phyloP scores from a whole-genome alignment of 2,329 filamentous ascomycete genomes.

The Talaromyces sp. region DNA sequence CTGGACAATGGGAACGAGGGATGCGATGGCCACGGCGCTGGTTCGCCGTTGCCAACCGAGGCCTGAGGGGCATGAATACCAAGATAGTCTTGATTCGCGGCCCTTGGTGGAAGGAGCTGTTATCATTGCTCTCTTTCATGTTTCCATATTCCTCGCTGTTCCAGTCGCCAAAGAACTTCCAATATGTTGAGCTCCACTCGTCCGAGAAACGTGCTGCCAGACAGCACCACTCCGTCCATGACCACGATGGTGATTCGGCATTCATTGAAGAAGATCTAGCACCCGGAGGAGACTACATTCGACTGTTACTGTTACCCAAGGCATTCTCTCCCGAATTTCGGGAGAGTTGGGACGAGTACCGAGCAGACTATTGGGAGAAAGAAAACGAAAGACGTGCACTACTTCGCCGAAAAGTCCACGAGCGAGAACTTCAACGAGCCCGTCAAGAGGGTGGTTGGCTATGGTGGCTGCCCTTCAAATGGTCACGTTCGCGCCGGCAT shows the following conservation, averaged over 20 bases:
- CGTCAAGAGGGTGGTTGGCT: slow-evolving; percentile 68
- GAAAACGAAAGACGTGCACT: slow-evolving; percentile 85
- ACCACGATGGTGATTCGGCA: slow-evolving; percentile 62
- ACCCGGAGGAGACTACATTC: slow-evolving; percentile 85
- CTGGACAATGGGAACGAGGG: slow-evolving; percentile 93
- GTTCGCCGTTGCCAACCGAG: slow-evolving; percentile 84
- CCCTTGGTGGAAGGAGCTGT: slow-evolving; percentile 73
- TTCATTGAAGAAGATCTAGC: slow-evolving; percentile 82
- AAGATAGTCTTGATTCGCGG: slow-evolving; percentile 88
- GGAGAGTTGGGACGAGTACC: slow-evolving; percentile 94
- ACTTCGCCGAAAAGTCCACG: slow-evolving; percentile 66
- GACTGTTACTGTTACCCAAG: slow-evolving; percentile 84
- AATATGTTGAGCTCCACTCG: slow-evolving; percentile 64
- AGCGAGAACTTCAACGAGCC: slow-evolving; percentile 64
- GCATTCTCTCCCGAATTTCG: slow-evolving; percentile 92
- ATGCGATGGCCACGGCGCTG: slow-evolving; percentile 91
- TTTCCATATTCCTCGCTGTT: slow-evolving; percentile 72
- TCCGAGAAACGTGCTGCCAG: slow-evolving; percentile 39
- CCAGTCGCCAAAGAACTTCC: slow-evolving; percentile 64
- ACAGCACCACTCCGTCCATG: slow-evolving; percentile 39
- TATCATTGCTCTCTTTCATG: slow-evolving; percentile 70
- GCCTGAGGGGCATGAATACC: slow-evolving; percentile 87
- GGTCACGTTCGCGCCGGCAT: slow-evolving; percentile 31
- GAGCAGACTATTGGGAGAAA: slow-evolving; percentile 92
- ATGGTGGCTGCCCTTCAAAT: slow-evolving; percentile 70